A percentile compares a stretch with the other conserved stretches of the same genome.
Evolutionary conservation across 148 eudicot genomes (phyloP).

Genomic region (Polygonum aviculare): DNA sequence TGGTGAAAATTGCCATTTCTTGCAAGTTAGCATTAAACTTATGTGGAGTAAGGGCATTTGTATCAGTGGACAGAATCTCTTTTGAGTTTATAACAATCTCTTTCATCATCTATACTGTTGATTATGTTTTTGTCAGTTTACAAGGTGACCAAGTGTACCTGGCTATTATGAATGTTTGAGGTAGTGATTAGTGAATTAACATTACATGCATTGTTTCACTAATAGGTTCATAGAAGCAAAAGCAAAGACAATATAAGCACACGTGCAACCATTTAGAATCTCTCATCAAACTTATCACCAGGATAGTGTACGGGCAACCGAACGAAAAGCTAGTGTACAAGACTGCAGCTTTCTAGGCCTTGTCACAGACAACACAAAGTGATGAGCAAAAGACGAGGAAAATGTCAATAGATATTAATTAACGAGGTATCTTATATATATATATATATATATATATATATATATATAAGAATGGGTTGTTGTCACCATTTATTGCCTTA

Average conservation of each 20-base stretch:
- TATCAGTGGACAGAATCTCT: not conserved
- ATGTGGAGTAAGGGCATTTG: not conserved
- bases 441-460: no score
- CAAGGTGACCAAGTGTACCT: not conserved
- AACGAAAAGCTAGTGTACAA: not conserved
- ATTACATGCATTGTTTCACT: no score
- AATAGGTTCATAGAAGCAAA: no score
- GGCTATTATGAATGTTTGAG: not conserved
- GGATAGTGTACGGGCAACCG: no score
- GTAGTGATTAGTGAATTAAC: not conserved
- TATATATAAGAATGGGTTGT: no score
- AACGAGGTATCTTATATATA: no score
- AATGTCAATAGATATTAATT: no score
- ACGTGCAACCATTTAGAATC: no score
- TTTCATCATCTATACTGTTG: not conserved
- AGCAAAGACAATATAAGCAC: no score
- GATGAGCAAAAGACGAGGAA: not conserved
- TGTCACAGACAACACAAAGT: not conserved
- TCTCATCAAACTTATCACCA: no score
- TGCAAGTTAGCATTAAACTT: not conserved
- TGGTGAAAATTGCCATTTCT: conserved; percentile 2
- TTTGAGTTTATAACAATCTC: not conserved
- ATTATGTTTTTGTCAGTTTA: not conserved
- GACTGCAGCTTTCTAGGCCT: not conserved
- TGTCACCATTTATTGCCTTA: no score